phyloP scores from a whole-genome alignment of 768 basidiomycete species.

The Podaxis pistillaris region DNA sequence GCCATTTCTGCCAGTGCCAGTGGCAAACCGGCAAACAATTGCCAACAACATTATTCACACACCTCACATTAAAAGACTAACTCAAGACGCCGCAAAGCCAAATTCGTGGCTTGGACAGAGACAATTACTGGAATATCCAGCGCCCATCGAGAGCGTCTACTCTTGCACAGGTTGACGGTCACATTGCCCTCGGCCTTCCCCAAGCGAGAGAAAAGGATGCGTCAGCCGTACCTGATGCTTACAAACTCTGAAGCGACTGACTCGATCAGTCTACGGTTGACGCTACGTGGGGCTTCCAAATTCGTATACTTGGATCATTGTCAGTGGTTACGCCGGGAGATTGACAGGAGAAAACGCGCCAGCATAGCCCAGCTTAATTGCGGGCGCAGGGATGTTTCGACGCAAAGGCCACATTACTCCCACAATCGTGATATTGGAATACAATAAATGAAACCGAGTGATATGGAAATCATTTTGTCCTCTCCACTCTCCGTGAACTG shows the following conservation, averaged over 20 bases:
- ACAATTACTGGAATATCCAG: neutral
- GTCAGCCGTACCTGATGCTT: constrained; percentile 1
- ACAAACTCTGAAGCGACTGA: neutral
- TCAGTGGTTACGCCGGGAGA: neutral
- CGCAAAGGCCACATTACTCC: neutral
- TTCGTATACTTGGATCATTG: constrained; percentile 1
- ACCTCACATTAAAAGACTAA: too few species aligned
- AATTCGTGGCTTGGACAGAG: neutral
- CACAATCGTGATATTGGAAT: neutral
- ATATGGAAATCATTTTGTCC: neutral
- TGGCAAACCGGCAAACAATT: too few species aligned
- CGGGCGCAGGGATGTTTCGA: neutral
- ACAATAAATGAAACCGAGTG: neutral
- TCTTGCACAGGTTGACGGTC: neutral
- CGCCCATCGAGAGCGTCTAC: neutral
- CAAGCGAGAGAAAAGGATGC: neutral
- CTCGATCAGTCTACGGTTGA: neutral
- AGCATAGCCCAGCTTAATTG: neutral
- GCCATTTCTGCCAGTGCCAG: too few species aligned
- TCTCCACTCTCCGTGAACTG: neutral
- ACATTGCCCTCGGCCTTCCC: neutral
- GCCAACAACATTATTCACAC: too few species aligned
- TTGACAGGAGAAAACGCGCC: neutral
- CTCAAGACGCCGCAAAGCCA: too few species aligned
- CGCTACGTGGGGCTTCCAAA: neutral